Evolutionary conservation across 345 rosid genomes (phyloP).

Genomic region (Ceriops zippeliana): DNA sequence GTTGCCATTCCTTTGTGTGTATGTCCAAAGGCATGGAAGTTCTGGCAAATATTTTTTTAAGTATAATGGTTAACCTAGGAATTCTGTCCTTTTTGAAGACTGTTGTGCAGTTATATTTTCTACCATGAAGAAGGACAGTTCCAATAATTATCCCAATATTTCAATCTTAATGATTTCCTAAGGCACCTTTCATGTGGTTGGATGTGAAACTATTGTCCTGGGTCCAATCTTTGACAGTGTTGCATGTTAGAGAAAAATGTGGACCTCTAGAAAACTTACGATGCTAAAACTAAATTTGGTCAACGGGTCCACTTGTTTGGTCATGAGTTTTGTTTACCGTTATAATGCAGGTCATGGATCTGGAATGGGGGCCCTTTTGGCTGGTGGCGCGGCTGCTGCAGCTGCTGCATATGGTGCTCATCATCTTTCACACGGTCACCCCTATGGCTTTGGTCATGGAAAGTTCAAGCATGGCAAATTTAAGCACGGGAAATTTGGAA

Average conservation of each 20-base stretch:
- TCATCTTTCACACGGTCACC: slow-evolving; percentile 55
- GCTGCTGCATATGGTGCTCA: slow-evolving; percentile 72
- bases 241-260: neutral
- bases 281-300: neutral
- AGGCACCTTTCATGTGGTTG: no score
- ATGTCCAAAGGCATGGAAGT: no score
- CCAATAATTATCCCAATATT: no score
- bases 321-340: slow-evolving; percentile 4
- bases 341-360: slow-evolving; percentile 36
- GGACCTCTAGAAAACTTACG: neutral
- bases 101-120: no score
- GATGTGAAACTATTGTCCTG: no score
- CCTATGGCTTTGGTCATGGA: slow-evolving; percentile 43
- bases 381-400: slow-evolving; percentile 70
- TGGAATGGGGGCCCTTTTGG: slow-evolving; percentile 59
- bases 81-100: no score
- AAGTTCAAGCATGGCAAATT: slow-evolving; percentile 71
- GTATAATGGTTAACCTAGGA: no score
- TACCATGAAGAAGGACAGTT: no score
- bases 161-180: no score
- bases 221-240: no score
- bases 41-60: no score
- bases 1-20: no score
- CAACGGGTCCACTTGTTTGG: neutral
- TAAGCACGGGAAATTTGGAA: slow-evolving; percentile 65